Base-by-base conservation (phyloP, 345 rosid genomes). In the Eucalyptus cloeziana region DNA sequence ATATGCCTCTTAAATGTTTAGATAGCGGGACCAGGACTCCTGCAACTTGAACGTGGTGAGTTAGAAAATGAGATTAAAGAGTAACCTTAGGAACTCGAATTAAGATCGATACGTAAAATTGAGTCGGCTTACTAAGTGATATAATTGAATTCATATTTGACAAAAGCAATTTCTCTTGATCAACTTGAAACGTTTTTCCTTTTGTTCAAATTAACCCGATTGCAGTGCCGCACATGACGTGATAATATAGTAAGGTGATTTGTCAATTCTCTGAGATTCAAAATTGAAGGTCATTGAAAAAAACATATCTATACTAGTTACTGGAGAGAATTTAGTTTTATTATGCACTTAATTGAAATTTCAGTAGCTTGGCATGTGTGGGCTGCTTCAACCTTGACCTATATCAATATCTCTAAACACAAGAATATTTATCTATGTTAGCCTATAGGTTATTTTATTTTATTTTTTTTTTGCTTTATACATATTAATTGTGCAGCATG, bases 221-320 rank as follows among this genome's bases (percentile, higher is more conserved):
- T 37, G 8, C 0, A 21, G 1, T 76, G 30, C 1, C 1, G 1
- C 14, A 13, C 13, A 6, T 0, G 2, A 76, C 2, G 1, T 21
- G 30, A 21, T 76, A 37, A 5, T 40, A 40, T 3, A 5, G 27
- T 37, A 24, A 37, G 3, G 43, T 76, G 27, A 21, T 4, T 40
- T 10, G 8, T 12, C 2, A 24, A 7, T 24, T 76, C 27, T 37
- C 7, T 2, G 30, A 21, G 47, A 40, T 76, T 14, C 27, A 40
- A 37, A 7, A 40, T 10, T 40, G 14, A 10, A 76, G 13, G 27
- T 76, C 4, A 1, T 37, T 21, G 83, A 37, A 76, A 71, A 10
- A 19, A 24, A 27, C 22, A 76, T 37, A 37, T 2, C 47, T 76
- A 5, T 37, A 21, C 4, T 76, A 37, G 24, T 19, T 37, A 19